Evolutionary conservation across 176 grass and related monocot genomes (phyloP).

Genomic region (Oryza meyeriana): DNA sequence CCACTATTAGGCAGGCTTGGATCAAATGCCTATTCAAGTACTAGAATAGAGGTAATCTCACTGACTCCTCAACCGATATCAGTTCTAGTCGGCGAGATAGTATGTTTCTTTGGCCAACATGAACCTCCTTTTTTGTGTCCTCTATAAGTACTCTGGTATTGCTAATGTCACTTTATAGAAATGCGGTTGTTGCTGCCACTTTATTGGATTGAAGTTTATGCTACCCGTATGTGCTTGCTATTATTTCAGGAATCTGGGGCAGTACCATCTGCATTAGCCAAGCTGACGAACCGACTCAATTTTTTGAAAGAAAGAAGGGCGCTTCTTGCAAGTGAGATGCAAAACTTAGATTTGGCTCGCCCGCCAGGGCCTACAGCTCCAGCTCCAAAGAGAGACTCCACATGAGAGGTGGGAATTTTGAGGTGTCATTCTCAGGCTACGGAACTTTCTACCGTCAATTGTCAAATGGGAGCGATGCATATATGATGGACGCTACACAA

Average conservation of each 20-base stretch:
- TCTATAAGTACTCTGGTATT: slow-evolving; percentile 11
- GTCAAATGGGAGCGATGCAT: slow-evolving; percentile 1
- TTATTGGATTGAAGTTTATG: slow-evolving; percentile 23
- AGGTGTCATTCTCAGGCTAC: background rate
- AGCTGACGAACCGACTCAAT: slow-evolving; percentile 81
- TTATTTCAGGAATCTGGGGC: slow-evolving; percentile 57
- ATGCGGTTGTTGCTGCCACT: background rate
- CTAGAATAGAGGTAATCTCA: slow-evolving; percentile 47
- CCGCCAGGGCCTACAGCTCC: slow-evolving; percentile 16
- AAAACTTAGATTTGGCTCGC: slow-evolving; percentile 49
- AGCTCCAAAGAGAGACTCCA: slow-evolving; percentile 28
- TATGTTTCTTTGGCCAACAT: slow-evolving; percentile 19
- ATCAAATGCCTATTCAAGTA: slow-evolving; percentile 27
- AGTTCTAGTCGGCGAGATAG: background rate
- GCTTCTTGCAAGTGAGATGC: slow-evolving; percentile 66
- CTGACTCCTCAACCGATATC: background rate
- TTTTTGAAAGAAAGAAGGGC: slow-evolving; percentile 91
- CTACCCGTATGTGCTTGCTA: slow-evolving; percentile 18
- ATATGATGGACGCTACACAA: background rate
- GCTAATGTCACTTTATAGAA: background rate
- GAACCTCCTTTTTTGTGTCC: background rate
- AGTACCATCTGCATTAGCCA: slow-evolving; percentile 54
- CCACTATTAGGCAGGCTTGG: slow-evolving; percentile 29
- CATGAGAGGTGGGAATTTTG: slow-evolving; percentile 13
- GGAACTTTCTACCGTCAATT: background rate